Base-by-base conservation (phyloP, 2,329 filamentous ascomycete genomes). In the Aureobasidium leucospermi region DNA sequence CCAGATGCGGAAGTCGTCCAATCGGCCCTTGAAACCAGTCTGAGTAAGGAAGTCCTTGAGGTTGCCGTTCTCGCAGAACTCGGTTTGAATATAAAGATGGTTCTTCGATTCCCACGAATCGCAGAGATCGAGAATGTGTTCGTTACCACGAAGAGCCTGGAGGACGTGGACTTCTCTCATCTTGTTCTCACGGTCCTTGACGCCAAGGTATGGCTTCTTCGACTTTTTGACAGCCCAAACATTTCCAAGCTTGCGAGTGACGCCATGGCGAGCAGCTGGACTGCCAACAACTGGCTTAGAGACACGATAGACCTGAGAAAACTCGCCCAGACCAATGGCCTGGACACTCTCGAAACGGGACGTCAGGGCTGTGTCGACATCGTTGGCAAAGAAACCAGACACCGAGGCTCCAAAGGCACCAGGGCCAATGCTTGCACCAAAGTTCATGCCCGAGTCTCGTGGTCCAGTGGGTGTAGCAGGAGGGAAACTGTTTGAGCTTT, bases 1-100 rank as follows among this genome's bases (percentile, higher is more conserved):
- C 90, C 94, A 99, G 73, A 97, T 96, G 63, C 94, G 85, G 75
- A 99, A 99, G 72, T 97, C 94, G 73, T 99, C 94, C 65, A 99
- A 76, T 66, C 93, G 84, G 48, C 90, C 92, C 70, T 89, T 90
- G 62, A 87, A 81, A 28, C 94, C 94, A 62, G 90, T 85, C 60
- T 88, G 84, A n/a, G 84, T 82, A 32, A 99, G 80, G 70, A 97
- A 99, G 15, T 85, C 81, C 70, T 95, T 88, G 45, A 99, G 78
- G 62, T 90, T 96, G 15, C 94, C 94, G 70, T 96, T 90, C 71
- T 96, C 92, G 69, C 94, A 99, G 70, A 87, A 97, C 70, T 99
- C 94, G 0, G 93, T 97, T 76, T 97, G 93, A 62, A 99, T 97
- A 76, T 96, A 99, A 9, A 99, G 82, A 69, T 93, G 86, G 60